These are phyloP conservation scores for Vaccinium corymbosum DNA, from an alignment of 148 eudicot genomes.

Conservation along the genomic window DNA sequence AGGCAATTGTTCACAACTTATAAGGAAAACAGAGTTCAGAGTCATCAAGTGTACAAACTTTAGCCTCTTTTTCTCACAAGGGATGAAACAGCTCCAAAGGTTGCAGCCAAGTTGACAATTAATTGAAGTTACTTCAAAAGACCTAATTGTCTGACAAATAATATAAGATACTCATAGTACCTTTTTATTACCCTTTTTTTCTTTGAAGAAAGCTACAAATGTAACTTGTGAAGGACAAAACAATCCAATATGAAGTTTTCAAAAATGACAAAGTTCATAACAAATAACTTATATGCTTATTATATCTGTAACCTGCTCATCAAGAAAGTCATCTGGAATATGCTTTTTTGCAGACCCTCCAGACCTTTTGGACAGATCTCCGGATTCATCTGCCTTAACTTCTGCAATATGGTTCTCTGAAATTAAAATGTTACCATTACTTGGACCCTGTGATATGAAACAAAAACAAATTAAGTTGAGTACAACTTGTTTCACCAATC, in stretches of 20 bases:
- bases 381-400: conserved; percentile 26
- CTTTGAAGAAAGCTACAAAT: neutral
- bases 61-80: neutral
- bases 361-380: conserved; percentile 27
- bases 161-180: neutral
- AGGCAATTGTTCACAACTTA: neutral
- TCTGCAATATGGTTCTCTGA: conserved; percentile 36
- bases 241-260: neutral
- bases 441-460: conserved; percentile 50
- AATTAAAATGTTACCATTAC: conserved; percentile 47
- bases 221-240: conserved; percentile 1
- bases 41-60: neutral
- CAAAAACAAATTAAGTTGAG: conserved; percentile 30
- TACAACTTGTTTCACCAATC: conserved; percentile 20
- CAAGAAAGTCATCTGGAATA: conserved; percentile 53
- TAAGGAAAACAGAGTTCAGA: neutral
- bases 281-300: neutral
- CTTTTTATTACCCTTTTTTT: neutral
- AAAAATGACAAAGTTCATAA: neutral
- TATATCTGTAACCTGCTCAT: conserved; percentile 58
- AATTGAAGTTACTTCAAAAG: neutral
- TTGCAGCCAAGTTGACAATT: neutral
- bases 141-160: neutral
- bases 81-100: neutral
- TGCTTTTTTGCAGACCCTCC: conserved; percentile 32